Evolutionary conservation across 202 grass and related monocot genomes (phyloP), one percentile per base, ranked within the genome.

Genomic region (Digitaria exilis): DNA sequence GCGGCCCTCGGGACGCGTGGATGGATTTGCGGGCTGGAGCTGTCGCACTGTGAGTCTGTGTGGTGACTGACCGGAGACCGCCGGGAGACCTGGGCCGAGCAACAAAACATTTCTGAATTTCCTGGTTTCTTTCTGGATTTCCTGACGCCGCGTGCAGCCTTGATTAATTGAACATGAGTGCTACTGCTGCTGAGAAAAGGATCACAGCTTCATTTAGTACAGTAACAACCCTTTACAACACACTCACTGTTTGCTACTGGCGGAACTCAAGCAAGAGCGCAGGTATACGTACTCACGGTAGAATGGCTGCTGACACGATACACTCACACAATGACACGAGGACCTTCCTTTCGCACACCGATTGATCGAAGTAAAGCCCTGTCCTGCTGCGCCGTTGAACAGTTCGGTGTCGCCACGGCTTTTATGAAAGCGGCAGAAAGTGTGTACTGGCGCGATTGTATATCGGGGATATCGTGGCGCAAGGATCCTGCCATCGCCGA

Each of bases 21-120:
- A 63, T 19, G 51, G 73, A 58, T 84, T 60, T 35, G 44, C 82
- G 73, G 64, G n/a, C n/a, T n/a, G n/a, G n/a, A n/a, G n/a, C n/a
- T n/a, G n/a, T 22, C 43, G 7, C 19, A 58, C 77, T 55, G 71
- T 74, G 71, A n/a, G 4, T 73, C 46, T 52, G 68, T n/a, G n/a
- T 7, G 37, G 37, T 48, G 70, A 50, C 13, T 25, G 21, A 2
- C 16, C 63, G 37, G 69, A 29, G 44, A 48, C 17, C 7, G 32
- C 37, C 35, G 12, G 11, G 22, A 59, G 56, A 16, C 42, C 2
- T 21, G 59, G 57, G 22, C n/a, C 51, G 50, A 49, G 50, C 11
- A 0, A 28, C 4, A 44, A 18, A 54, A 68, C 77, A 69, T 42
- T 68, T 80, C 49, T 56, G n/a, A n/a, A n/a, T n/a, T n/a, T n/a